Percentiles rank a stretch among this genome's conserved stretches.
These are phyloP conservation scores for Penicillium angulare DNA, from an alignment of 495 filamentous ascomycete species.

Conservation along the genomic window DNA sequence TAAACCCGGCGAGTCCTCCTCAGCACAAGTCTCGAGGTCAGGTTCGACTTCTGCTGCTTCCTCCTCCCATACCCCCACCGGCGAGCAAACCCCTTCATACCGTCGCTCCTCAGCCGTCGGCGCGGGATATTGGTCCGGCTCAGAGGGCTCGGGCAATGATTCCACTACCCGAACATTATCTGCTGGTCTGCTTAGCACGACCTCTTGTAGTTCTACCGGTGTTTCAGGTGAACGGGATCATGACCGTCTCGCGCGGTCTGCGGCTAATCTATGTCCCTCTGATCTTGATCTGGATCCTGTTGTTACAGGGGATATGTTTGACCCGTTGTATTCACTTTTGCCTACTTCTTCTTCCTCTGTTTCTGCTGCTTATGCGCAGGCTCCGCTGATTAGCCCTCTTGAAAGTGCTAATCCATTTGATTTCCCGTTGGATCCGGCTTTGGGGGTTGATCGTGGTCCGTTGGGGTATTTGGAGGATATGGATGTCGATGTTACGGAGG, in stretches of 20 bases:
- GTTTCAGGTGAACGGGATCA: too few species aligned
- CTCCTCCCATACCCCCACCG: slow-evolving; percentile 5
- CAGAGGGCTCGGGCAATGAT: slow-evolving; percentile 17
- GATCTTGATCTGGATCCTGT: slow-evolving; percentile 14
- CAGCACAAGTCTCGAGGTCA: slow-evolving; percentile 12
- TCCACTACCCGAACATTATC: not conserved
- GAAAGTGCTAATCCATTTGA: slow-evolving; percentile 22
- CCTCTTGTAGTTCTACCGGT: not conserved
- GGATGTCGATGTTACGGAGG: slow-evolving; percentile 23
- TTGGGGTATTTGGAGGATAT: slow-evolving; percentile 23
- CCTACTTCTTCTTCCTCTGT: slow-evolving; percentile 8
- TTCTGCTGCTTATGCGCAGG: slow-evolving; percentile 7
- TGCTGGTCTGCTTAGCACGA: not conserved
- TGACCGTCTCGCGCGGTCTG: too few species aligned
- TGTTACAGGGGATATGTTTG: slow-evolving; percentile 13
- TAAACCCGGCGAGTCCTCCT: slow-evolving; percentile 7
- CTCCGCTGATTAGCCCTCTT: slow-evolving; percentile 20
- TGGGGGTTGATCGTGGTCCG: slow-evolving; percentile 12
- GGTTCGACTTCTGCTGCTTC: slow-evolving; percentile 17
- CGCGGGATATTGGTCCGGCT: slow-evolving; percentile 22
- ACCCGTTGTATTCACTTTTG: slow-evolving; percentile 19
- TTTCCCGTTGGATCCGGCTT: slow-evolving; percentile 20
- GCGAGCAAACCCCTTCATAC: slow-evolving; percentile 3
- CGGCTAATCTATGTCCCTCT: too few species aligned
- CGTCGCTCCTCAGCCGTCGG: slow-evolving; percentile 2